Evolutionary conservation across 495 filamentous ascomycete species (phyloP), one percentile per base, ranked within the genome.

Genomic region (Bathelium albidoporum): DNA sequence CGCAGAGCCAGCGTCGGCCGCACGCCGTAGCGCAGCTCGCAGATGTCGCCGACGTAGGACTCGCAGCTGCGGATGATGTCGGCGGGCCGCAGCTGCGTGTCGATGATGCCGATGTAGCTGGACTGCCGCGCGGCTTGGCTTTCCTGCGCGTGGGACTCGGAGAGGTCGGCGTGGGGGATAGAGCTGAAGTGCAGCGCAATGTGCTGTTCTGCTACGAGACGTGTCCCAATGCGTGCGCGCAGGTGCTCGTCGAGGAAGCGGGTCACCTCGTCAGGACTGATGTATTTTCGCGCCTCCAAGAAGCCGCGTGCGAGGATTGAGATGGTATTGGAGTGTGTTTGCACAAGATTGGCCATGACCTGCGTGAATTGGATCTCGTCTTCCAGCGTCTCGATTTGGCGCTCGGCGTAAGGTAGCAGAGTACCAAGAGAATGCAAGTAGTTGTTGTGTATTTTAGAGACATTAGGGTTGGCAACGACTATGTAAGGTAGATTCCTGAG

Each of bases 141-240:
- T 1, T 76, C 61, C 1, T 63, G 66, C 31, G 63, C 59, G 12
- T 68, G 59, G 20, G 16, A 26, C 18, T 28, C 66, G 73, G 77
- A 10, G 2, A 76, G 78, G 60, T 83, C 80, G 55, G 79, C 77
- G 71, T 89, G 85, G 29, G 89, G 87, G 45, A 87, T 84, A 11
- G 85, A 88, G 53, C 89, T 89, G 65, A 89, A 88, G 74, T 97
- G 94, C 18, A 97, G 80, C 20, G 93, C 93, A 62, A 98, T 88
- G 73, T 98, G 94, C 73, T 98, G 94, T 74, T 98, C 94, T 7
- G 94, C 94, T 62, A 98, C 91, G 66, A 98, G 75, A 16, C 94
- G 82, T 1, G 94, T 98, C 52, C 94, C 94, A 65, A 98, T 98
- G 62, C 94, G 82, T 2, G 94, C 91, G 20, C 94, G 86, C 28